Conservation (phyloP, 1,284 basidiomycete species). For the Tremellales sp. region DNA sequence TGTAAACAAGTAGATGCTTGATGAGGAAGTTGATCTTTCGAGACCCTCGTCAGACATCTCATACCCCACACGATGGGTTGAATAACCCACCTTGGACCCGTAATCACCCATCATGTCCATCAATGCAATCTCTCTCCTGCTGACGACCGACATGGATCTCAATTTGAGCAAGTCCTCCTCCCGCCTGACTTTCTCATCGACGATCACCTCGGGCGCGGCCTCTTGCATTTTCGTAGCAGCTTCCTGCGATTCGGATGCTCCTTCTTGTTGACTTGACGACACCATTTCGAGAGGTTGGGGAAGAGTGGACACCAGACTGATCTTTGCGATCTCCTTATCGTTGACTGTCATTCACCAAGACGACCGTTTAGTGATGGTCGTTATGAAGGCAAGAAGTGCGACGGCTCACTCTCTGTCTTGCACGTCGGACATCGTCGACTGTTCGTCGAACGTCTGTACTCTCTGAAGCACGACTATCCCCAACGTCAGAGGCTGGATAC, state of each 20-base stretch:
- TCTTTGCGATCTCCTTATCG: slow-evolving; percentile 84
- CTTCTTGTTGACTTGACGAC: no score
- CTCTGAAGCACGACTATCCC: slow-evolving; percentile 35
- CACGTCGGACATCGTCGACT: slow-evolving; percentile 39
- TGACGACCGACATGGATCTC: slow-evolving; percentile 23
- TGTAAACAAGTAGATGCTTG: slow-evolving; percentile 40
- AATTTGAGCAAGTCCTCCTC: slow-evolving; percentile 25
- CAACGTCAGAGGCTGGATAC: neutral
- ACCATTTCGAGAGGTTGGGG: neutral
- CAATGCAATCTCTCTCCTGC: slow-evolving; percentile 20
- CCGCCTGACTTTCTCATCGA: slow-evolving; percentile 2
- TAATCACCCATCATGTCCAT: slow-evolving; percentile 45
- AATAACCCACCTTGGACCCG: slow-evolving; percentile 42
- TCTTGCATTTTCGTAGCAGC: slow-evolving; percentile 3
- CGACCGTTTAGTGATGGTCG: neutral
- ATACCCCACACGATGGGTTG: neutral
- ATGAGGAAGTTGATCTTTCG: slow-evolving; percentile 43
- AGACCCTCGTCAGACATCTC: neutral
- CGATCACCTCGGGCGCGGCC: slow-evolving; percentile 1
- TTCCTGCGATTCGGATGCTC: neutral
- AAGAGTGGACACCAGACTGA: slow-evolving; percentile 78
- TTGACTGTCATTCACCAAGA: slow-evolving; percentile 14
- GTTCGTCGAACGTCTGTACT: slow-evolving; percentile 24
- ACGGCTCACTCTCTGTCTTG: slow-evolving; percentile 26
- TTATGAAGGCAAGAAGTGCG: neutral